Evolutionary conservation across 2,329 filamentous ascomycete species (phyloP).

Genomic region (Neoascochyta sp.): DNA sequence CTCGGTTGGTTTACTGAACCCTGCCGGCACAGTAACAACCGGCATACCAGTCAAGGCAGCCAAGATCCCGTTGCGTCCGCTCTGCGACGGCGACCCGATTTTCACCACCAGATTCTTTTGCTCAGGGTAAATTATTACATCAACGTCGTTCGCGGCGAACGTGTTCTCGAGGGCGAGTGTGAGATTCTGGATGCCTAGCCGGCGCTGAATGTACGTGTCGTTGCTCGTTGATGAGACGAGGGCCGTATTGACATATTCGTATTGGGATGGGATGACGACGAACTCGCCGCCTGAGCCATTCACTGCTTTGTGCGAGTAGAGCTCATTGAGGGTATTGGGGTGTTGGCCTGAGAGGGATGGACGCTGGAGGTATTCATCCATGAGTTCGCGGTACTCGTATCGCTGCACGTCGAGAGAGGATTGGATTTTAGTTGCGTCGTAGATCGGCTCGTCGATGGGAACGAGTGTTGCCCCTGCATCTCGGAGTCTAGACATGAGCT

Average conservation of each 20-base stretch:
- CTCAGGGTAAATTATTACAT: conserved; percentile 62
- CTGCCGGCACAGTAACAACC: conserved; percentile 53
- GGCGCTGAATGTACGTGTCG: conserved; percentile 47
- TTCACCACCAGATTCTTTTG: conserved; percentile 61
- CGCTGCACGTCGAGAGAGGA: conserved; percentile 56
- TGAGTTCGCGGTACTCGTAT: conserved; percentile 56
- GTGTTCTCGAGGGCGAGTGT: conserved; percentile 50
- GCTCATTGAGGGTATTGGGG: conserved; percentile 46
- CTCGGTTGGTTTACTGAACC: conserved; percentile 49
- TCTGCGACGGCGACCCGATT: conserved; percentile 54
- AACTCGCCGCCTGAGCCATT: conserved; percentile 45
- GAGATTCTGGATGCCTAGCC: conserved; percentile 51
- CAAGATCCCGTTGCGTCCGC: conserved; percentile 57
- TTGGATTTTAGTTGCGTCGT: conserved; percentile 52
- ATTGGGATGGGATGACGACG: conserved; percentile 58
- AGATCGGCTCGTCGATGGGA: conserved; percentile 48
- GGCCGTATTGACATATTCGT: conserved; percentile 52
- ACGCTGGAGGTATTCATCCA: conserved; percentile 55
- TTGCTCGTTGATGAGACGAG: conserved; percentile 53
- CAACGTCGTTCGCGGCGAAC: conserved; percentile 49
- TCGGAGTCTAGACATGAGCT: conserved; percentile 46
- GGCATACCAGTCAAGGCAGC: conserved; percentile 53
- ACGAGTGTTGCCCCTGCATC: conserved; percentile 50
- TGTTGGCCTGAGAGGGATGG: conserved; percentile 42
- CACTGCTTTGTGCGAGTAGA: conserved; percentile 44